A percentile compares a stretch with the other conserved stretches of the same genome.
Evolutionary conservation across 2,329 filamentous ascomycete genomes (phyloP).

Genomic region (Stagonosporopsis tanaceti): DNA sequence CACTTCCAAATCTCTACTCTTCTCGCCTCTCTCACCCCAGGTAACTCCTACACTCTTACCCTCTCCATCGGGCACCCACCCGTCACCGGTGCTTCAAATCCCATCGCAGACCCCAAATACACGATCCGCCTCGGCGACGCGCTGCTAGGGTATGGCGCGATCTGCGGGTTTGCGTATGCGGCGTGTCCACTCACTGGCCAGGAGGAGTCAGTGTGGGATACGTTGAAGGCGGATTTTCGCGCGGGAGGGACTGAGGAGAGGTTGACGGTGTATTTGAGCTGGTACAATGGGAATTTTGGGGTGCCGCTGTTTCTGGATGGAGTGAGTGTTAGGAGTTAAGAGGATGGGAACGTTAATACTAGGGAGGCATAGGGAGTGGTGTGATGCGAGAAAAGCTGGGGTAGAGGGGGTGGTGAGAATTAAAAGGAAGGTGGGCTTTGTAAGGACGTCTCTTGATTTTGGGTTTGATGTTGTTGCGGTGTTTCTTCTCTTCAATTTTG

Average conservation of each 20-base stretch:
- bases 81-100: background rate
- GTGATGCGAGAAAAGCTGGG: background rate
- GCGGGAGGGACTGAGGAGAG: background rate
- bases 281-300: constrained; percentile 13
- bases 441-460: no score
- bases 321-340: background rate
- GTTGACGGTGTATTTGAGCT: constrained; percentile 6
- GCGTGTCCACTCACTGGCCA: constrained; percentile 1
- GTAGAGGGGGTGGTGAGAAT: no score
- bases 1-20: background rate
- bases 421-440: no score
- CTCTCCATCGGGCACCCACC: constrained; percentile 6
- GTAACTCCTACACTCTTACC: background rate
- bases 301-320: constrained; percentile 3
- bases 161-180: constrained; percentile 5
- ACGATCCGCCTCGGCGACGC: constrained; percentile 1
- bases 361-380: background rate
- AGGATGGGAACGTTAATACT: background rate
- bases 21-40: background rate
- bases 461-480: no score
- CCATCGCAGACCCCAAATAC: constrained; percentile 5
- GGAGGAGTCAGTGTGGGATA: background rate
- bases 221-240: background rate
- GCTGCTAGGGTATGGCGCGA: background rate
- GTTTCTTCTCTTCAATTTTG: no score